Evolutionary conservation across 768 basidiomycete species (phyloP).

Genomic region (Suillus sp.): DNA sequence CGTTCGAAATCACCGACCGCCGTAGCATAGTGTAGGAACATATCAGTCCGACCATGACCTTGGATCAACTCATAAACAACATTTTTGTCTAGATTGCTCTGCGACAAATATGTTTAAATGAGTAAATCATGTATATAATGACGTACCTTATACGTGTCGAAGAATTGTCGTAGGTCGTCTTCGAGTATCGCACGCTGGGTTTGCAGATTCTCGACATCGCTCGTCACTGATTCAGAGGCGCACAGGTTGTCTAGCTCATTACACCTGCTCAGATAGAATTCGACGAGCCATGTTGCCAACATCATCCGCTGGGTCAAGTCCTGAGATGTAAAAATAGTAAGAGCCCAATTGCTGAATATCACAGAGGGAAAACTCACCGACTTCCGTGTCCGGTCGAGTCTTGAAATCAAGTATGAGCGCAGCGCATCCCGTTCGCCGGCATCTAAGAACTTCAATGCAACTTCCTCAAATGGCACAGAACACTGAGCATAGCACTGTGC

Average conservation of each 20-base stretch:
- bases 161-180: slow-evolving; percentile 91
- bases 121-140: background rate
- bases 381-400: slow-evolving; percentile 83
- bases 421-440: slow-evolving; percentile 88
- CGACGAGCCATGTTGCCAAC: slow-evolving; percentile 97
- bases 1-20: slow-evolving; percentile 79
- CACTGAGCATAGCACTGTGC: slow-evolving; percentile 92
- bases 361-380: slow-evolving; percentile 51
- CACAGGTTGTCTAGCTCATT: slow-evolving; percentile 94
- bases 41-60: slow-evolving; percentile 89
- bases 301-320: slow-evolving; percentile 95
- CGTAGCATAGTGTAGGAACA: slow-evolving; percentile 88
- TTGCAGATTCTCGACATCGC: slow-evolving; percentile 83
- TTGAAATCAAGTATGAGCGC: slow-evolving; percentile 84
- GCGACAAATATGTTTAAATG: slow-evolving; percentile 7
- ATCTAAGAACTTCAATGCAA: slow-evolving; percentile 87
- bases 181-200: slow-evolving; percentile 82
- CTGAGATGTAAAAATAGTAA: slow-evolving; percentile 41
- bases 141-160: slow-evolving; percentile 89
- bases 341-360: slow-evolving; percentile 5
- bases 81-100: slow-evolving; percentile 82
- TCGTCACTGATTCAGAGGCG: slow-evolving; percentile 79
- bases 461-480: slow-evolving; percentile 87
- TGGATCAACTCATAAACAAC: slow-evolving; percentile 93
- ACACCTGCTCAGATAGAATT: slow-evolving; percentile 95